Conservation (phyloP, 805 yeast species). For the Lipomyces kockii region DNA sequence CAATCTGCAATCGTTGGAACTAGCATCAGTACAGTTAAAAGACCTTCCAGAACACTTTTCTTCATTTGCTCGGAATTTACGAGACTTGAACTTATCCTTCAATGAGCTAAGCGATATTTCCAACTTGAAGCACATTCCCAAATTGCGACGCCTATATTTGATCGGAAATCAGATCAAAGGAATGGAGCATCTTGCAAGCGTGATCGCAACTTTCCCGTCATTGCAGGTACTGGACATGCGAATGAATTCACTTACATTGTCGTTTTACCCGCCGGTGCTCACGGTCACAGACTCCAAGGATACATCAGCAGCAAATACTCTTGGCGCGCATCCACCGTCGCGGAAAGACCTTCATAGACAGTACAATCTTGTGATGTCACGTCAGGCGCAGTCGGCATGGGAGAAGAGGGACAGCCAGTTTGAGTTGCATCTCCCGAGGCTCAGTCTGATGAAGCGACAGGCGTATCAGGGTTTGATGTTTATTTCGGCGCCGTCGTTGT, state of each 20-base stretch:
- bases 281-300: background rate
- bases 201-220: conserved; percentile 31
- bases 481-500: conserved; percentile 17
- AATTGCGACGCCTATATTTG: conserved; percentile 41
- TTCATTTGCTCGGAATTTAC: conserved; percentile 40
- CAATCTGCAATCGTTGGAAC: conserved; percentile 43
- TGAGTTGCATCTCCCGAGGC: conserved; percentile 17
- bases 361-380: conserved; percentile 27
- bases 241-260: conserved; percentile 42
- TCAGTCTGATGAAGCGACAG: conserved; percentile 15
- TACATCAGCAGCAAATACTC: background rate
- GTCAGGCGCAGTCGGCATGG: conserved; percentile 29
- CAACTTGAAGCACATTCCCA: conserved; percentile 40
- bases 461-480: conserved; percentile 37
- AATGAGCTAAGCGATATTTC: conserved; percentile 41
- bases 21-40: conserved; percentile 39
- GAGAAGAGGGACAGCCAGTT: conserved; percentile 23
- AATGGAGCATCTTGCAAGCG: conserved; percentile 35
- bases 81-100: conserved; percentile 45
- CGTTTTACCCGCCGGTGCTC: conserved; percentile 38
- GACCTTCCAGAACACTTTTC: conserved; percentile 41
- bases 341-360: conserved; percentile 23
- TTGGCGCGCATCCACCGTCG: conserved; percentile 7
- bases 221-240: conserved; percentile 42
- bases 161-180: conserved; percentile 39